These are phyloP conservation scores for Cadophora gregata DNA, from an alignment of 2,329 filamentous ascomycete species.

Conservation along the genomic window DNA sequence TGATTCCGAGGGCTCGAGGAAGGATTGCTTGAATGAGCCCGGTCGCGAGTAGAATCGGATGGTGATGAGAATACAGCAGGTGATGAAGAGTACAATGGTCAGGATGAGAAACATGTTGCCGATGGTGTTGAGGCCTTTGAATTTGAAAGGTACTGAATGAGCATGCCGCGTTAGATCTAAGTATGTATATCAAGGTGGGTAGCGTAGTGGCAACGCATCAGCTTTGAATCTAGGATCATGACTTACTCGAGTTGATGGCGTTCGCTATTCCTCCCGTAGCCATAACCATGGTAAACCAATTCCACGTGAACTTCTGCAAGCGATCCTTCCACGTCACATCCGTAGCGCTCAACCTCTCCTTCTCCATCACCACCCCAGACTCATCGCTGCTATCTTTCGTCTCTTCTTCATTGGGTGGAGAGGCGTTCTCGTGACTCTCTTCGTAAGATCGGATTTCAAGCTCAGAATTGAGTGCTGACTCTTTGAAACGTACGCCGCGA, in stretches of 20 bases:
- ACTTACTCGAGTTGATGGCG: slow-evolving; percentile 6
- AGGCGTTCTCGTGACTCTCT: background rate
- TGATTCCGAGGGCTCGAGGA: slow-evolving; percentile 15
- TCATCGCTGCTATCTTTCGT: background rate
- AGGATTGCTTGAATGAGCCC: slow-evolving; percentile 15
- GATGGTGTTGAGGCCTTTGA: slow-evolving; percentile 2
- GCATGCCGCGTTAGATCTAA: background rate
- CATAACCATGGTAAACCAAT: slow-evolving; percentile 17
- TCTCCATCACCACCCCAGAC: background rate
- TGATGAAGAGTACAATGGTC: slow-evolving; percentile 3
- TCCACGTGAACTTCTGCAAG: slow-evolving; percentile 13
- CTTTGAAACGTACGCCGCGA: slow-evolving; percentile 6
- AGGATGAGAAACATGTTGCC: slow-evolving; percentile 13
- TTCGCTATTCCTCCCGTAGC: slow-evolving; percentile 10
- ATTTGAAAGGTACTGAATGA: slow-evolving; percentile 10
- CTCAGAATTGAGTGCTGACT: background rate
- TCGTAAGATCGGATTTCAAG: background rate
- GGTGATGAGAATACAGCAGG: slow-evolving; percentile 13
- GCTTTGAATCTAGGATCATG: background rate
- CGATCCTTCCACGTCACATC: slow-evolving; percentile 8
- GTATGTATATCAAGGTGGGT: too few relatives aligned
- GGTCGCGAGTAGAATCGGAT: slow-evolving; percentile 2
- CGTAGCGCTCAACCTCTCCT: background rate
- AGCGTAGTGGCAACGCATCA: too few relatives aligned
- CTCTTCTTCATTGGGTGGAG: background rate